These are phyloP conservation scores for Pyrenophora seminiperda DNA, from an alignment of 2,329 filamentous ascomycete genomes.

Conservation along the genomic window DNA sequence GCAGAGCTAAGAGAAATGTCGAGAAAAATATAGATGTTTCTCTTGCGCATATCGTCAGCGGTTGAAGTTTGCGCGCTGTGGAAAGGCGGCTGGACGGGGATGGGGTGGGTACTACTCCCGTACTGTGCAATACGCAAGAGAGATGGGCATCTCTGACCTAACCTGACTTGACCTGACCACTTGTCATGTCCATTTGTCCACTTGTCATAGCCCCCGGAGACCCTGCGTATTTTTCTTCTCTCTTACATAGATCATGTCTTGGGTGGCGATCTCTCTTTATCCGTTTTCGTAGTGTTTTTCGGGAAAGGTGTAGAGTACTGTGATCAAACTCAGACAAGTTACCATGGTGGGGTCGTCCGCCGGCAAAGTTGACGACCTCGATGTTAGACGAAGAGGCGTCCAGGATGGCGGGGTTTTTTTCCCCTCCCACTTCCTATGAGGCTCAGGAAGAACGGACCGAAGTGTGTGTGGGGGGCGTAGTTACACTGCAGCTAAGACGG, in stretches of 20 bases:
- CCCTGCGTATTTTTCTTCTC: slow-evolving; percentile 1
- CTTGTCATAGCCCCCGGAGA: not conserved
- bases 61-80: no score
- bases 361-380: slow-evolving; percentile 8
- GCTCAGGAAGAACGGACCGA: no score
- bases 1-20: no score
- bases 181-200: slow-evolving; percentile 9
- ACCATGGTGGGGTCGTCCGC: not conserved
- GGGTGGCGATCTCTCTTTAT: slow-evolving; percentile 1
- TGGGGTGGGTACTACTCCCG: no score
- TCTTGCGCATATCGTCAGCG: slow-evolving; percentile 1
- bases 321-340: slow-evolving; percentile 1
- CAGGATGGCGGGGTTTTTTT: not conserved
- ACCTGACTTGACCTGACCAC: slow-evolving; percentile 5
- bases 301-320: slow-evolving; percentile 2
- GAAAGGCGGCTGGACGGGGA: no score
- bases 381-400: no score
- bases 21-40: not conserved
- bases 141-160: not conserved
- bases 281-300: no score
- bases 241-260: not conserved
- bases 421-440: no score
- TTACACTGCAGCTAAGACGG: no score
- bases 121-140: no score
- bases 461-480: no score